Base-by-base conservation (phyloP, 108 stramenopile species). In the Ochromonas danica region DNA sequence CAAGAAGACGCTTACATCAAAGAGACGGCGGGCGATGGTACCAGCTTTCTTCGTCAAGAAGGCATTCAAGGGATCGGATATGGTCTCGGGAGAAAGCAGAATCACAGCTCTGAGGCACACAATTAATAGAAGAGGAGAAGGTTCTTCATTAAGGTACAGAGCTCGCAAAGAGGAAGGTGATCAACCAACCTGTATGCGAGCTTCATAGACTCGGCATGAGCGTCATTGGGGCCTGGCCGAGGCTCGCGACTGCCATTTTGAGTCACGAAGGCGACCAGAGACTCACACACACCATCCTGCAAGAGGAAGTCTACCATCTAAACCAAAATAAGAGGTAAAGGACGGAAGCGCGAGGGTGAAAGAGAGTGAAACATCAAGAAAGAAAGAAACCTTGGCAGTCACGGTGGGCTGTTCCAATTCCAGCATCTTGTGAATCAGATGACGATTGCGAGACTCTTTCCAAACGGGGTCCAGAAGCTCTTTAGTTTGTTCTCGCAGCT, bases 391-490 rank as follows among this genome's bases (percentile, higher is more conserved):
- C 72, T 75, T 75, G 10, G 25, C 45, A 3, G 72, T 57, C 6
- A 75, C 25, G 14, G 72, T 57, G n/a, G 72, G 72, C 72, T 75
- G 45, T 33, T 75, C 72, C 31, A 75, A 75, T 41, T 75, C 72
- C 27, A 75, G 31, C 72, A 75, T 75, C 25, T 75, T 75, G 28
- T 45, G 14, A 27, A 75, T 17, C 3, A 75, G 72, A 22, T 75
- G 72, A 6, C 38, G 14, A 75, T 75, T 75, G 17, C 72, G 36
- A 6, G n/a, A 10, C 40, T 57, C 51, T 33, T 75, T 75, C 72
- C 72, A 75, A 3, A 35, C 25, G 31, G 72, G 28, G 38, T 75
- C 51, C 72, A 75, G 72, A n/a, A 75, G 31, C 10, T 27, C 51
- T 14, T 36, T 75, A 6, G 72, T 75, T 27, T 57, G 72, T 27